Conservation (phyloP, 139 green algal genomes). For the Pseudopediastrum boryanum region DNA sequence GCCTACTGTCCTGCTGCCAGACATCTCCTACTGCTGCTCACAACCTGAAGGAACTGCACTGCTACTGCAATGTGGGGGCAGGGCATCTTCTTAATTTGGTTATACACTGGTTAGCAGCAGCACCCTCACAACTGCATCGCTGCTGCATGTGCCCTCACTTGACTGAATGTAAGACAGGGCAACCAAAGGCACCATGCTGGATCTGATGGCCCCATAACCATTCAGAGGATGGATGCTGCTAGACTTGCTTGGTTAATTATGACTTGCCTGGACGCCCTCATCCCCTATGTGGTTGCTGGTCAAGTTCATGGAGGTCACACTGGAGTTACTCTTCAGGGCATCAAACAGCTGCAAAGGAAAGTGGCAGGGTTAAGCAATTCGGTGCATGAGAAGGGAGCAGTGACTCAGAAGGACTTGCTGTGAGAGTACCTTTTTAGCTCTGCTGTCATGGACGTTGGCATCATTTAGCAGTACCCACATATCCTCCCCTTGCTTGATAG, state of each 20-base stretch:
- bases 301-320: constrained; percentile 64
- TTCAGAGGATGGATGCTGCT: not conserved
- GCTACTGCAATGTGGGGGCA: too few species aligned
- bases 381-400: not conserved
- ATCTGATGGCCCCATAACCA: not conserved
- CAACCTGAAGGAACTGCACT: too few species aligned
- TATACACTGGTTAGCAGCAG: not conserved
- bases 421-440: constrained; percentile 47
- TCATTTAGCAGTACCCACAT: constrained; percentile 59
- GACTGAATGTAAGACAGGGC: not conserved
- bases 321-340: constrained; percentile 54
- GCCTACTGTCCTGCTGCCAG: too few species aligned
- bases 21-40: too few species aligned
- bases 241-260: not conserved
- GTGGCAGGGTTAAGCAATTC: not conserved
- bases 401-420: not conserved
- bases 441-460: constrained; percentile 49
- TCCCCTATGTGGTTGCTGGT: constrained; percentile 63
- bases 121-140: too few species aligned
- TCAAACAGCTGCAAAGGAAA: constrained; percentile 55
- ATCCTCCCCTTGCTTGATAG: constrained; percentile 36
- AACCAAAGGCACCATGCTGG: not conserved
- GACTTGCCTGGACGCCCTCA: constrained; percentile 56
- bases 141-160: too few species aligned
- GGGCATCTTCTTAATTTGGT: not conserved